Conservation (phyloP, 139 green algal genomes). For the Desmodesmus armatus region DNA sequence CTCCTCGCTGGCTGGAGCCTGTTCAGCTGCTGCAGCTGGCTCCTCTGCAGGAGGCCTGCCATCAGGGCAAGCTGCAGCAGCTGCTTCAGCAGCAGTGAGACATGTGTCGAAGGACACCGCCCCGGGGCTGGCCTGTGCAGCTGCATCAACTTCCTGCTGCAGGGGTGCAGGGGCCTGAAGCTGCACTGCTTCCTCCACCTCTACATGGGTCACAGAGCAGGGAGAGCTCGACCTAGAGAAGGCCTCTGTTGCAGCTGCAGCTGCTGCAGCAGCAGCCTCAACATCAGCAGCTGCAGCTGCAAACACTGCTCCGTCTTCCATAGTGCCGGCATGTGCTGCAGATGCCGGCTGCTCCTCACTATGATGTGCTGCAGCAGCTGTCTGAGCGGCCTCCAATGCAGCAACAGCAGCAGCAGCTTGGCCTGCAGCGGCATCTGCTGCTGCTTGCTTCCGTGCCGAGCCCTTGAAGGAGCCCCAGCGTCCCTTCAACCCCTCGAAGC, state of each 20-base stretch:
- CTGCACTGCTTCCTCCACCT: too few species aligned
- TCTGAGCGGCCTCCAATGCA: not conserved
- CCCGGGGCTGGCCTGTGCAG: too few species aligned
- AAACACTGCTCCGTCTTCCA: too few species aligned
- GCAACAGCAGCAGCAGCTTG: not conserved
- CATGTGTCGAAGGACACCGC: too few species aligned
- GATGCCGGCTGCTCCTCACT: not conserved
- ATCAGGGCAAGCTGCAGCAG: not conserved
- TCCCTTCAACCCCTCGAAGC: slow-evolving; percentile 25
- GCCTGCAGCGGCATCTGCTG: not conserved
- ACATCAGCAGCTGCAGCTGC: not conserved
- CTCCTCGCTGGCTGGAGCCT: too few species aligned
- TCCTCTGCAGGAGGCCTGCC: too few species aligned
- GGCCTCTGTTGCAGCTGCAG: not conserved
- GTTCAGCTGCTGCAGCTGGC: too few species aligned
- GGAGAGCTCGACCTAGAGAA: too few species aligned
- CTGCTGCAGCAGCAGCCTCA: not conserved
- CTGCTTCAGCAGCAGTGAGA: not conserved
- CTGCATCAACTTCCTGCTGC: too few species aligned
- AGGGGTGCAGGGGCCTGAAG: too few species aligned
- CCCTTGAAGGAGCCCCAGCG: not conserved
- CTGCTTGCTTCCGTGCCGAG: not conserved
- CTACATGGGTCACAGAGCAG: too few species aligned
- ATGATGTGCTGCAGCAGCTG: not conserved
- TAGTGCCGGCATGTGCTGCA: slow-evolving; percentile 14